Evolutionary conservation across 2,329 filamentous ascomycete species (phyloP).

Genomic region (Neophaeococcomyces mojaviensis): DNA sequence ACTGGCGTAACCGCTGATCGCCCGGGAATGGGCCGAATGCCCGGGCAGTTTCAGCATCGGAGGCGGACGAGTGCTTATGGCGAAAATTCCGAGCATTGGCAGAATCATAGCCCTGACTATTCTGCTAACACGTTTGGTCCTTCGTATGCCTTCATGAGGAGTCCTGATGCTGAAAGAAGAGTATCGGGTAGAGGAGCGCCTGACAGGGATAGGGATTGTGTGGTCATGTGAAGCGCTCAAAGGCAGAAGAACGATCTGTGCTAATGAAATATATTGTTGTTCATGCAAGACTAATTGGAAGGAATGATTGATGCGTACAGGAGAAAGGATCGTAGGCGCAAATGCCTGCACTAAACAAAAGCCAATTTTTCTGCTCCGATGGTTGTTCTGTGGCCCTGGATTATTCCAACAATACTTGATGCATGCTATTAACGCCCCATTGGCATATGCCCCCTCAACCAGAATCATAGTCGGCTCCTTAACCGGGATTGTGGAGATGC

Average conservation of each 20-base stretch:
- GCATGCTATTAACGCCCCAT: too few species aligned
- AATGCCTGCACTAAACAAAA: too few species aligned
- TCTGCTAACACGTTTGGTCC: background rate
- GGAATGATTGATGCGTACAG: too few species aligned
- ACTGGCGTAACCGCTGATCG: background rate
- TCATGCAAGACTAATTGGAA: too few species aligned
- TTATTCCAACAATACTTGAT: too few species aligned
- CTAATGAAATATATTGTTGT: too few species aligned
- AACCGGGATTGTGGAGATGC: too few species aligned
- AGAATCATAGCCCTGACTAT: background rate
- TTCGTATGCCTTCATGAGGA: background rate
- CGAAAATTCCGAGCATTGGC: constrained; percentile 2
- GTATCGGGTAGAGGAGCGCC: background rate
- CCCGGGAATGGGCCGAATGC: background rate
- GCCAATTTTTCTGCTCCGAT: too few species aligned
- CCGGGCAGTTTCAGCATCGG: background rate
- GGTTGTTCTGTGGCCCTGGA: too few species aligned
- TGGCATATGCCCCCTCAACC: too few species aligned
- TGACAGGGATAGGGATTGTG: constrained; percentile 8
- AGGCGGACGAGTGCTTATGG: constrained; percentile 6
- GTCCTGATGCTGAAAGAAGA: background rate
- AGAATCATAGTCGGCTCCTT: too few species aligned
- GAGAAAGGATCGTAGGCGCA: too few species aligned
- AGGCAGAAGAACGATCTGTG: background rate
- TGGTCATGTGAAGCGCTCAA: constrained; percentile 2